Percentiles rank a stretch among this genome's conserved stretches.
These are phyloP conservation scores for Botrytis tulipae DNA, from an alignment of 2,329 filamentous ascomycete genomes.

Conservation along the genomic window DNA sequence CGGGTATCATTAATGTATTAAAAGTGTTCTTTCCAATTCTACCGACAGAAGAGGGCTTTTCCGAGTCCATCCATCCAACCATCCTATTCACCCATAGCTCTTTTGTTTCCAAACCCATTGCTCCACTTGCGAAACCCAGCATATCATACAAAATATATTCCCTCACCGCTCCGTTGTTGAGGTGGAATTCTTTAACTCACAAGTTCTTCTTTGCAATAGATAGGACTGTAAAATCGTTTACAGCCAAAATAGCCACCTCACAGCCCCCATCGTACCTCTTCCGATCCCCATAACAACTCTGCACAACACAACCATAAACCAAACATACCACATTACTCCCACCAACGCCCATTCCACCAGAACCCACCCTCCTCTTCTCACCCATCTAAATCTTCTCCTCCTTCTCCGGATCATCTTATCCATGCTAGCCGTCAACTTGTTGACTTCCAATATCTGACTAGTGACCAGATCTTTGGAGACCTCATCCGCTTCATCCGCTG, in stretches of 20 bases:
- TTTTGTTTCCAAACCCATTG: conserved; percentile 12
- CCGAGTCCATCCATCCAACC: neutral
- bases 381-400: conserved; percentile 66
- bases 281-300: conserved; percentile 63
- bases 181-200: neutral
- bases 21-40: conserved; percentile 15
- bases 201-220: neutral
- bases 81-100: neutral
- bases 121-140: neutral
- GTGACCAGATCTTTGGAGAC: conserved; percentile 74
- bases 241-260: conserved; percentile 73
- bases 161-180: neutral
- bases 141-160: neutral
- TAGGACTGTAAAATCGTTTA: neutral
- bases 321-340: conserved; percentile 90
- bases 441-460: conserved; percentile 74
- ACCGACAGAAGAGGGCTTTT: neutral
- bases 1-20: conserved; percentile 19
- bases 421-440: conserved; percentile 75
- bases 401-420: conserved; percentile 72
- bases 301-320: conserved; percentile 80
- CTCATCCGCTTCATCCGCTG: conserved; percentile 77
- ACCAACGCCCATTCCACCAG: conserved; percentile 84
- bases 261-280: conserved; percentile 55
- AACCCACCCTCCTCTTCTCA: conserved; percentile 74